These are phyloP conservation scores for Corylus heterophylla DNA, from an alignment of 306 rosid genomes.

Conservation along the genomic window DNA sequence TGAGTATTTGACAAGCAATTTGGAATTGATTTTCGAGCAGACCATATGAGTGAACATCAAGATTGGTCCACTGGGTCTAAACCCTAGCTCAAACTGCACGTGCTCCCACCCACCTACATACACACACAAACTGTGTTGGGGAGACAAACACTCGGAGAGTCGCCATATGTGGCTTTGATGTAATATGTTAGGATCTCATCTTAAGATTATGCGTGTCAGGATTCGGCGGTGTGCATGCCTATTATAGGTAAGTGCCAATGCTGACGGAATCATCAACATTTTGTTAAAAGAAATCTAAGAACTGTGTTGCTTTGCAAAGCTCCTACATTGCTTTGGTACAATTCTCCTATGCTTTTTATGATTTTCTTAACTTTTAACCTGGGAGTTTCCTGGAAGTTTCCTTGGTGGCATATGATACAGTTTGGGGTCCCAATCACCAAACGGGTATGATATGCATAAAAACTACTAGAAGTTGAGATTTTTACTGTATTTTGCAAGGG, in stretches of 20 bases:
- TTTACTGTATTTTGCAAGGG: slow-evolving; percentile 13
- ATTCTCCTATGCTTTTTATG: slow-evolving; percentile 3
- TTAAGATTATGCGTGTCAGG: neutral
- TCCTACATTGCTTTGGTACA: neutral
- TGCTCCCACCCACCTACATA: neutral
- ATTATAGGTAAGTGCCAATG: neutral
- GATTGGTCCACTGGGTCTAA: neutral
- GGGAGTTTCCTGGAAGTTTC: slow-evolving; percentile 28
- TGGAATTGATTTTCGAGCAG: neutral
- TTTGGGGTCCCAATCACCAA: slow-evolving; percentile 23
- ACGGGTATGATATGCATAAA: neutral
- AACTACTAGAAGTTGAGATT: slow-evolving; percentile 13
- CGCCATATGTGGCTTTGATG: neutral
- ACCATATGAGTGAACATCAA: no score
- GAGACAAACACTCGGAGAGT: neutral
- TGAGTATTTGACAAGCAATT: neutral
- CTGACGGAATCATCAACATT: neutral
- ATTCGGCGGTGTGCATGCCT: neutral
- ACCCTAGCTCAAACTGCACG: neutral
- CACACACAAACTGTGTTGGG: neutral
- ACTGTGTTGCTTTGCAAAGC: neutral
- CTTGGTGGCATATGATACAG: slow-evolving; percentile 17
- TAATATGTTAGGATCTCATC: neutral
- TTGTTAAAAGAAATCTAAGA: neutral
- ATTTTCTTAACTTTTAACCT: slow-evolving; percentile 16